Conservation (phyloP, 1,284 basidiomycete genomes). For the Apiotrichum akiyoshidainum region DNA sequence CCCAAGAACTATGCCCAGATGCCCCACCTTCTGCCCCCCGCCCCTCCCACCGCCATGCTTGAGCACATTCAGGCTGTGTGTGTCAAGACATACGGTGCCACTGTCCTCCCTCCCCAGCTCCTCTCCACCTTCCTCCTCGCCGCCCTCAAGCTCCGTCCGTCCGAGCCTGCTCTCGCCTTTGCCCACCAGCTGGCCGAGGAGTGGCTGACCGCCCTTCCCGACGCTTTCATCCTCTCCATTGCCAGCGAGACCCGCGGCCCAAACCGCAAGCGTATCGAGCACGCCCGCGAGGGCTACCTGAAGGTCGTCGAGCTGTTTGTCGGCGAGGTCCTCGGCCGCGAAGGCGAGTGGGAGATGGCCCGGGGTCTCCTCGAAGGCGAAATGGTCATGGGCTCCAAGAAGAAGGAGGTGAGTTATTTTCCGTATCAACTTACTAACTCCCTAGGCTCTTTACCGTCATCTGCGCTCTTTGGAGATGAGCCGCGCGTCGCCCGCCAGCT, state of each 20-base stretch:
- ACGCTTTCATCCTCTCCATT: constrained; percentile 31
- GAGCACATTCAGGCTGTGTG: constrained; percentile 26
- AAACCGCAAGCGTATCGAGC: constrained; percentile 29
- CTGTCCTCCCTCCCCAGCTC: constrained; percentile 36
- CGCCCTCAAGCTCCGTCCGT: constrained; percentile 38
- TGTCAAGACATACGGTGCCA: constrained; percentile 18
- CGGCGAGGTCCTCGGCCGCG: constrained; percentile 41
- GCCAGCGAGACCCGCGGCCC: constrained; percentile 18
- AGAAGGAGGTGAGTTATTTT: constrained; percentile 40
- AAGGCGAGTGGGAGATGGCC: constrained; percentile 49
- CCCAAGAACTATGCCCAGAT: constrained; percentile 23
- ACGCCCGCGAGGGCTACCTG: constrained; percentile 43
- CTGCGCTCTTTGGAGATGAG: constrained; percentile 29
- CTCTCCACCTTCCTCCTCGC: constrained; percentile 43
- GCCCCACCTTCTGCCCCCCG: constrained; percentile 26
- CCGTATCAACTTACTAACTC: too few relatives aligned
- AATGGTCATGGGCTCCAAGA: constrained; percentile 39
- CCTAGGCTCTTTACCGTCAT: constrained; percentile 39
- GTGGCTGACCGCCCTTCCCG: constrained; percentile 38
- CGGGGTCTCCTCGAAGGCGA: constrained; percentile 44
- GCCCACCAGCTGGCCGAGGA: constrained; percentile 37
- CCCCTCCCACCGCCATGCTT: constrained; percentile 29
- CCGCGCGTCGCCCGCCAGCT: constrained; percentile 22
- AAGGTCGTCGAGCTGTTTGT: constrained; percentile 47
- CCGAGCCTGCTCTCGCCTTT: constrained; percentile 26